Evolutionary conservation across 495 filamentous ascomycete genomes (phyloP), one percentile per base, ranked within the genome.

Genomic region (Entonaema liquescens): DNA sequence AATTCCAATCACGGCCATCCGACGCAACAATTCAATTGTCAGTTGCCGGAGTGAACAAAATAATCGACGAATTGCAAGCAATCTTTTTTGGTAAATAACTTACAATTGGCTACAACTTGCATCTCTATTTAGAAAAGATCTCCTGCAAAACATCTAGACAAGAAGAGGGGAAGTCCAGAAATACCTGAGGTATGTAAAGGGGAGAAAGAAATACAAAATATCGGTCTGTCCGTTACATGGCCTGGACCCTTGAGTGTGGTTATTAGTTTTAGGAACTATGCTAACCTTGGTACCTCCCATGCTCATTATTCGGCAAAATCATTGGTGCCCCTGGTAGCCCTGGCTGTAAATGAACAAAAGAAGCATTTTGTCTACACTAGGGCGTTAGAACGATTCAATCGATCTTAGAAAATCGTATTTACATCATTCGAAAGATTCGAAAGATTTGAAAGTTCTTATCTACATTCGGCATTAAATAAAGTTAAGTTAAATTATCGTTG

Each of bases 181-280:
- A 38, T n/a, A n/a, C 8, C 0, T 15, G 13, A 35, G 11, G 12
- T 44, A 23, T 47, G 19, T 52, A 59, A 56, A 56, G 53, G 29
- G 28, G 28, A 56, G n/a, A 35, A 33, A 38, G 23, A 42, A 44
- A 28, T 36, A 52, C 35, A 59, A 49, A 38, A 56, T 28, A 21
- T 55, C 64, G 64, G 64, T 31, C 56, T 60, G 29, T 35, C 64
- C 64, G 64, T 67, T 67, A 55, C 29, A 47, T 58, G 53, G 64
- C 42, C 57, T 60, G 15, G 64, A 67, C 57, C 64, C 64, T 47
- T 60, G 64, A 25, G 1, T 13, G 35, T 29, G 26, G 33, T 54
- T 42, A 44, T 13, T 60, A 56, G 53, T 56, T 56, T 56, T 35
- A 12, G 53, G 53, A 56, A 28, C 53, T 56, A 35, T 35, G 15